Percentiles rank a stretch among this genome's conserved stretches.
These are phyloP conservation scores for Orbilia brochopaga DNA, from an alignment of 2,329 filamentous ascomycete species.

Conservation along the genomic window DNA sequence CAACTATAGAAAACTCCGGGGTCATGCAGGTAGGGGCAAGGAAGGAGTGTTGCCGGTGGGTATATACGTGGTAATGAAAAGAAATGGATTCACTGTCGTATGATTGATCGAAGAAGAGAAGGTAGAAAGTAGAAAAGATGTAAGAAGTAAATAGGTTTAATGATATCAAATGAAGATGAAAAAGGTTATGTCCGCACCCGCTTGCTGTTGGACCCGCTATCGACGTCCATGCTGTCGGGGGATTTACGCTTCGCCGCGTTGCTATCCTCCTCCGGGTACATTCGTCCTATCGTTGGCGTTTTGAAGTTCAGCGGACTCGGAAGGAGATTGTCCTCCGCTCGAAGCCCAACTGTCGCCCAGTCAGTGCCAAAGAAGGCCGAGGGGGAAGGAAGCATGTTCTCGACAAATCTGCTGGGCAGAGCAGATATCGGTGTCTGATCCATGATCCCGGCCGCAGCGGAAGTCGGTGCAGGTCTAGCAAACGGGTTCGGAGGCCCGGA, in stretches of 20 bases:
- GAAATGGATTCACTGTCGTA: slow-evolving; percentile 6
- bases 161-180: too few relatives aligned
- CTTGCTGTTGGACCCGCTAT: slow-evolving; percentile 37
- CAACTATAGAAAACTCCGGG: slow-evolving; percentile 25
- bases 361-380: slow-evolving; percentile 85
- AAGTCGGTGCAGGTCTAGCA: slow-evolving; percentile 74
- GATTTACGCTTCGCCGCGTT: slow-evolving; percentile 43
- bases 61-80: slow-evolving; percentile 24
- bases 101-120: neutral
- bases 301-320: slow-evolving; percentile 92
- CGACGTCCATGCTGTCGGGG: slow-evolving; percentile 42
- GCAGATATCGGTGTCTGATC: slow-evolving; percentile 88
- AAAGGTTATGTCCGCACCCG: slow-evolving; percentile 37
- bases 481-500: slow-evolving; percentile 94
- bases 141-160: neutral
- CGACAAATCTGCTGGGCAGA: slow-evolving; percentile 87
- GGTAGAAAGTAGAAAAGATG: neutral
- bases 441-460: slow-evolving; percentile 65
- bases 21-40: slow-evolving; percentile 28
- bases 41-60: slow-evolving; percentile 27
- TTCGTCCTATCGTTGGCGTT: slow-evolving; percentile 67
- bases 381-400: slow-evolving; percentile 84
- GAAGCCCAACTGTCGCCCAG: slow-evolving; percentile 71
- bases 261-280: slow-evolving; percentile 42
- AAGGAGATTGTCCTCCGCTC: slow-evolving; percentile 78